phyloP scores from a whole-genome alignment of 1,284 basidiomycete genomes.

The Kwoniella shivajii region DNA sequence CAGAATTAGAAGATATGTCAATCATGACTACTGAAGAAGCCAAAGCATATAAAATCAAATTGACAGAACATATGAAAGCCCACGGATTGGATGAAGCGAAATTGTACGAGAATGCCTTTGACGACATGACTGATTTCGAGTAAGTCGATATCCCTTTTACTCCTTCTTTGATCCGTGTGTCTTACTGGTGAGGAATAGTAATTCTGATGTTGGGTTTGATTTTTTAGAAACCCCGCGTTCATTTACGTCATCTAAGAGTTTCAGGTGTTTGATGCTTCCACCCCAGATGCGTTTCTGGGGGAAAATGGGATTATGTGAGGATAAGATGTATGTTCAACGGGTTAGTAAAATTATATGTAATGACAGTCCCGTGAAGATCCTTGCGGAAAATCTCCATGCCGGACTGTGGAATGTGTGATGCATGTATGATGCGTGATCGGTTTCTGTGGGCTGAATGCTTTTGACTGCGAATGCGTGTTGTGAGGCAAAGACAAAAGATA shows the following conservation, averaged over 20 bases:
- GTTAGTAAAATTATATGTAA: too few species aligned
- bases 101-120: conserved; percentile 29
- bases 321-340: too few species aligned
- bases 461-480: too few species aligned
- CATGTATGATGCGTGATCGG: too few species aligned
- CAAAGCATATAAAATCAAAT: conserved; percentile 24
- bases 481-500: too few species aligned
- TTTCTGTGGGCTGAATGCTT: too few species aligned
- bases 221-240: conserved; percentile 22
- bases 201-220: not conserved
- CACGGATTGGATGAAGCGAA: conserved; percentile 25
- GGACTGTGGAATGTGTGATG: too few species aligned
- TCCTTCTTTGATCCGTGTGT: not conserved
- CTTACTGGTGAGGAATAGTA: too few species aligned
- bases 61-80: conserved; percentile 18
- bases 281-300: too few species aligned
- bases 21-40: conserved; percentile 35
- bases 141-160: conserved; percentile 1
- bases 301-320: too few species aligned
- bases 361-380: too few species aligned
- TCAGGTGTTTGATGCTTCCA: not conserved
- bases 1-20: conserved; percentile 27
- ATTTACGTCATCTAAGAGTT: conserved; percentile 21
- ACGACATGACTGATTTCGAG: conserved; percentile 37
- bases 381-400: too few species aligned